Evolutionary conservation across 768 basidiomycete genomes (phyloP), one percentile per base, ranked within the genome.

Genomic region (Pisolithus sp.): DNA sequence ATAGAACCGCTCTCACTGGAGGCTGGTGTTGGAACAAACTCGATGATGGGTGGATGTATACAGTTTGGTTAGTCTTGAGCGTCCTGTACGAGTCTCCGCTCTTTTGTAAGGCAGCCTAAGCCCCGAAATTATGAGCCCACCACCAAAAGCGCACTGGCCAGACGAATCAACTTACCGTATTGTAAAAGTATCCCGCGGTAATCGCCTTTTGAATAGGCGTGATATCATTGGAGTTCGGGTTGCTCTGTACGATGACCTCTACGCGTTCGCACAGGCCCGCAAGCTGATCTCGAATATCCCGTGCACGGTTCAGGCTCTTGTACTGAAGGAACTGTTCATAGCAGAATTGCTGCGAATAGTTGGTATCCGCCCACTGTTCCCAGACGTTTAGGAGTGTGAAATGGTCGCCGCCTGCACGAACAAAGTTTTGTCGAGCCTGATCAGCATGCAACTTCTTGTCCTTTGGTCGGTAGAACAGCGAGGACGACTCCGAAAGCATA

Each of bases 301-400:
- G 85, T 0, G 96, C 95, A 37, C 96, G 81, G 61, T 86, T 89
- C 23, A 99, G 73, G 55, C 89, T 91, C 77, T 98, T 96, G 78
- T 86, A 93, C 65, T 95, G 94, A 46, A 96, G 69, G 72, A 90
- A 97, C 57, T 94, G 90, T 63, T 95, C 93, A 65, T 94, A 96
- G 62, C 92, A 94, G 71, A 92, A 96, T 61, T 94, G 91, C 65
- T 97, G 92, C 20, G 92, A 94, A 65, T 93, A 98, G 62, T 93
- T 93, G 21, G 94, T 91, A 56, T 99, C 96, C 18, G 89, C 89
- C 96, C 96, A 99, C 63, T 97, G 94, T 66, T 97, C 94, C 88
- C 93, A 98, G 12, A 98, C 92, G 65, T 98, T 98, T 24, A 99
- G 77, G 21, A 99, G 70, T 6, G 95, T 98, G 65, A 98, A 99